A percentile compares a stretch with the other conserved stretches of the same genome.
phyloP scores from a whole-genome alignment of 768 basidiomycete genomes.

The Pseudohyphozyma bogoriensis region DNA sequence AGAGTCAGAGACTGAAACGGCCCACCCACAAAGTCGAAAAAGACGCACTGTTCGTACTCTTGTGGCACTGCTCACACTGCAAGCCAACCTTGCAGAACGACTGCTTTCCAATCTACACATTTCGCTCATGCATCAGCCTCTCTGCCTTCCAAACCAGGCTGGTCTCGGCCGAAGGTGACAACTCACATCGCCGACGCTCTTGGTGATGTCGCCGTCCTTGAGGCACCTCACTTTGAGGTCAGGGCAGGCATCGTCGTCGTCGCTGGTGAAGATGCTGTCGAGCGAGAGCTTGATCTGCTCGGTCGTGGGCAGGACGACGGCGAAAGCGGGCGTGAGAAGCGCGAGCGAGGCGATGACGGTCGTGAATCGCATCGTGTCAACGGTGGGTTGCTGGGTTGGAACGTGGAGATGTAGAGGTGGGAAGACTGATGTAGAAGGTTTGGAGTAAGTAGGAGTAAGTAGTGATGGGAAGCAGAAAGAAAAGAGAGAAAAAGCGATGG shows the following conservation, averaged over 20 bases:
- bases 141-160: no score
- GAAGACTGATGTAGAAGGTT: no score
- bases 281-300: constrained; percentile 9
- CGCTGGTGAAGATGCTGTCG: background rate
- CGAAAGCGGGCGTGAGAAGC: no score
- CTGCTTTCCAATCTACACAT: constrained; percentile 22
- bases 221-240: constrained; percentile 18
- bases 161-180: no score
- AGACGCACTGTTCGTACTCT: constrained; percentile 9
- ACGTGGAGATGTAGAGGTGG: no score
- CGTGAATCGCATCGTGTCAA: no score
- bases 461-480: no score
- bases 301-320: no score
- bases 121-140: background rate
- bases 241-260: constrained; percentile 16
- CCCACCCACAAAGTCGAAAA: background rate
- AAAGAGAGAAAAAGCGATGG: no score
- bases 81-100: constrained; percentile 6
- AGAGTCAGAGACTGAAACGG: background rate
- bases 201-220: constrained; percentile 10
- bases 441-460: no score
- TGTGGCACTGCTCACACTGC: constrained; percentile 12
- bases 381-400: no score
- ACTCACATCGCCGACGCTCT: constrained; percentile 22
- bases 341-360: no score